These are phyloP conservation scores for Fusarium circinatum DNA, from an alignment of 2,329 filamentous ascomycete genomes.

Conservation along the genomic window DNA sequence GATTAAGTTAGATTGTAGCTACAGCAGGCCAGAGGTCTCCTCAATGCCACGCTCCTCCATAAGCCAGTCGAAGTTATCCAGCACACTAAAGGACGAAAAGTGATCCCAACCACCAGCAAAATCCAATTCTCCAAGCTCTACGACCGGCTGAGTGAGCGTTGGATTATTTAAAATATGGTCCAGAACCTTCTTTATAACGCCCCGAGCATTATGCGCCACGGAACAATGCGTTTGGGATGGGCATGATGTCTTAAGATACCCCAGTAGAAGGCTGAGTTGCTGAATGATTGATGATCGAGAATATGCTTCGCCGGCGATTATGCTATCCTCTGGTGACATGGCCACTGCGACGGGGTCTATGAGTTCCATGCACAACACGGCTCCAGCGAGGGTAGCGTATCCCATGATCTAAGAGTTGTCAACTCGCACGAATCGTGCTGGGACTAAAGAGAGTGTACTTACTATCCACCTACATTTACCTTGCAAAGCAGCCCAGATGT, in stretches of 20 bases:
- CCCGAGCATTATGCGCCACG: background rate
- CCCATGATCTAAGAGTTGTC: background rate
- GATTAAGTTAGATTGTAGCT: fast-evolving
- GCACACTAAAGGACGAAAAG: background rate
- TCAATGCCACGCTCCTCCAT: background rate
- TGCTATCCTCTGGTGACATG: fast-evolving
- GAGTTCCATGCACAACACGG: background rate
- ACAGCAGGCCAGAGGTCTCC: fast-evolving
- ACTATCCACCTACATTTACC: background rate
- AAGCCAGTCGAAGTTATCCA: background rate
- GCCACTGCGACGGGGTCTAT: background rate
- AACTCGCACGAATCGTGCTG: no score
- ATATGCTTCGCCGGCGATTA: background rate
- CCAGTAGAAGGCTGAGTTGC: background rate
- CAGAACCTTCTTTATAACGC: background rate
- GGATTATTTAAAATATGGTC: background rate
- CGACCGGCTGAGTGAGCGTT: fast-evolving
- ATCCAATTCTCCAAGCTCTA: background rate
- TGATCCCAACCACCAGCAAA: background rate
- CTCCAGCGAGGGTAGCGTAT: background rate
- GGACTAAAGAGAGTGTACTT: no score
- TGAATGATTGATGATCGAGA: background rate
- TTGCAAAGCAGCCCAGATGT: background rate
- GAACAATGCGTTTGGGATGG: background rate
- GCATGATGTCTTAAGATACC: background rate